Evolutionary conservation across 164 flowering plant genomes (phyloP), one percentile per base, ranked within the genome.

Genomic region (Kingdonia uniflora): DNA sequence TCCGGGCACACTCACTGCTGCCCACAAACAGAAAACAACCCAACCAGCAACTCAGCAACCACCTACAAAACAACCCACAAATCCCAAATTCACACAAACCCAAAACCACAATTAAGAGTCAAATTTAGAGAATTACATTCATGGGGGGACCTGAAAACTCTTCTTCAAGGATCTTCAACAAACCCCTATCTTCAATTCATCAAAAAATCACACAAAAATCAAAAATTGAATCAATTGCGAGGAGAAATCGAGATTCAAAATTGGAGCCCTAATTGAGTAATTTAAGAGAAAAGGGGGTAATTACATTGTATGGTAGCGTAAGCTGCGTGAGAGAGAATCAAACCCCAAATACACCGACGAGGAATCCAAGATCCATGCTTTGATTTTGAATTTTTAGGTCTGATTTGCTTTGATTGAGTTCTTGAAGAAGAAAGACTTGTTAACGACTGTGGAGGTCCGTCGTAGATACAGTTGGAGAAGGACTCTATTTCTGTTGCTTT

Each of bases 81-180:
- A 49, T 5, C 26, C 20, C 20, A 56, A 48, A 47, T 17, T 45
- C 37, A 33, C 21, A 37, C 29, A 25, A 44, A 7, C 35, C 26
- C 16, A 38, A 39, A 62, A 41, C 51, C 19, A 37, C 1, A n/a
- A n/a, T n/a, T n/a, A n/a, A n/a, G n/a, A n/a, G n/a, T n/a, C n/a
- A n/a, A n/a, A n/a, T n/a, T n/a, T n/a, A n/a, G n/a, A n/a, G n/a
- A n/a, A n/a, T 68, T 58, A 84, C 98, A 65, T 71, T 76, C 45
- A 84, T 20, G 0, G 96, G 95, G 38, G 95, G 91, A 14, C 85
- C 88, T 0, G 88, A 75, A 54, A 92, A 92, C 63, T 88, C 88
- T 57, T 88, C 95, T 60, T 92, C 96, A 52, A 74, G 71, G 65
- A 88, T 92, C 85, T 92, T 92, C 80, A 88, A 67, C 76, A 86